Evolutionary conservation across 2,329 filamentous ascomycete species (phyloP).

Genomic region (Chrysosporium keratinophilum): DNA sequence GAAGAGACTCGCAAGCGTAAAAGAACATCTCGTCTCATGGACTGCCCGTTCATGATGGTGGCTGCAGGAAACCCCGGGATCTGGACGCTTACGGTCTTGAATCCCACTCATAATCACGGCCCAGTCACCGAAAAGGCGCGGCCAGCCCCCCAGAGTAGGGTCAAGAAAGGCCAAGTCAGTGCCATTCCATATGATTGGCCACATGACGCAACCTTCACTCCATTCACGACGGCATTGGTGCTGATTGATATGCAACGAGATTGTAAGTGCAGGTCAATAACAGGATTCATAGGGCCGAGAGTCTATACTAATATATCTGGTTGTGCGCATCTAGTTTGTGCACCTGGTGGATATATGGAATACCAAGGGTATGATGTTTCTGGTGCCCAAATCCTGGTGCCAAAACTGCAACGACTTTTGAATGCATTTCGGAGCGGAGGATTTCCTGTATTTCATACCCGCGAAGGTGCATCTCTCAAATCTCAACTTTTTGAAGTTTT

Average conservation of each 20-base stretch:
- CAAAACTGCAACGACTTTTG: slow-evolving; percentile 33
- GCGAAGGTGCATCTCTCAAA: slow-evolving; percentile 30
- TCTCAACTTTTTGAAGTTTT: slow-evolving; percentile 12
- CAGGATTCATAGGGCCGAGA: not conserved
- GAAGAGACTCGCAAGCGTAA: slow-evolving; percentile 38
- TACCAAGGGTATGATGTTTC: slow-evolving; percentile 38
- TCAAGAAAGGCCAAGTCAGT: slow-evolving; percentile 36
- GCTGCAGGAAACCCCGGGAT: slow-evolving; percentile 36
- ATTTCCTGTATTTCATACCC: slow-evolving; percentile 38
- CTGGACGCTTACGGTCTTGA: slow-evolving; percentile 35
- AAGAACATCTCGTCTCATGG: slow-evolving; percentile 36
- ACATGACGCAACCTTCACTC: slow-evolving; percentile 36
- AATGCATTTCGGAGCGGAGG: slow-evolving; percentile 30
- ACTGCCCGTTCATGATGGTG: slow-evolving; percentile 38
- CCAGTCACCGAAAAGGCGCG: slow-evolving; percentile 34
- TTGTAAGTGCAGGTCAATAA: slow-evolving; percentile 27
- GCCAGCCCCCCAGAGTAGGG: slow-evolving; percentile 33
- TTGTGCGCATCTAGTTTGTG: slow-evolving; percentile 28
- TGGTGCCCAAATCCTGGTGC: slow-evolving; percentile 31
- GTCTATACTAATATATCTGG: not conserved
- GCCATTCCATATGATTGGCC: slow-evolving; percentile 39
- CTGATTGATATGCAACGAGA: slow-evolving; percentile 43
- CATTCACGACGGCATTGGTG: slow-evolving; percentile 38
- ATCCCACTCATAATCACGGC: slow-evolving; percentile 36
- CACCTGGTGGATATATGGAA: slow-evolving; percentile 36